Percentiles rank a stretch among this genome's conserved stretches.
Evolutionary conservation across 2,329 filamentous ascomycete genomes (phyloP).

Genomic region (Cladosporium oxysporum): DNA sequence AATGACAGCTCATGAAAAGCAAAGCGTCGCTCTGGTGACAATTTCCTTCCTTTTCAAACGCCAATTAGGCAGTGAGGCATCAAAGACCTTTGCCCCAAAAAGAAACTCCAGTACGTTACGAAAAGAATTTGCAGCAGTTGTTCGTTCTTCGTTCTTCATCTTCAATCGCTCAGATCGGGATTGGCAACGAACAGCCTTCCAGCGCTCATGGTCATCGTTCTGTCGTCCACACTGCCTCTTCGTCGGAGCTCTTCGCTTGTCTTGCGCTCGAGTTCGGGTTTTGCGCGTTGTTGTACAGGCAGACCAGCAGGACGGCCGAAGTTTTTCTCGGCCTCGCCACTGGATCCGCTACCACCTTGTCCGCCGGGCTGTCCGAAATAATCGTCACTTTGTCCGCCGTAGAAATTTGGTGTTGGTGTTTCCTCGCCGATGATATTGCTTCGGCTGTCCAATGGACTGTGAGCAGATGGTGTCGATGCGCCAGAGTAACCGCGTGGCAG

Average conservation of each 20-base stretch:
- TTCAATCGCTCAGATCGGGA: slow-evolving; percentile 63
- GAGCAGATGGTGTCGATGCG: slow-evolving; percentile 18
- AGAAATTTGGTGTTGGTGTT: slow-evolving; percentile 46
- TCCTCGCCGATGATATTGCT: slow-evolving; percentile 46
- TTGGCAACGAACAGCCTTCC: slow-evolving; percentile 83
- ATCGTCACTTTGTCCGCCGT: slow-evolving; percentile 34
- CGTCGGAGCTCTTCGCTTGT: slow-evolving; percentile 71
- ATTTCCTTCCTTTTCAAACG: not conserved
- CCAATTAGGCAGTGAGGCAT: not conserved
- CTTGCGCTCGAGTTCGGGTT: slow-evolving; percentile 56
- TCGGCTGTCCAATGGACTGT: slow-evolving; percentile 42
- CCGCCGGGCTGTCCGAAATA: slow-evolving; percentile 47
- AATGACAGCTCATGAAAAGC: not conserved
- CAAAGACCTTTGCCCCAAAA: not conserved
- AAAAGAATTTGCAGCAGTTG: not conserved
- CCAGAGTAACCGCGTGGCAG: slow-evolving; percentile 46
- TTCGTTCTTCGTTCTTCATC: not conserved
- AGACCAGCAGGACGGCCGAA: slow-evolving; percentile 59
- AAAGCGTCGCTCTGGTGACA: not conserved
- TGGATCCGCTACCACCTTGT: slow-evolving; percentile 45
- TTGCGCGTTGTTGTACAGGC: slow-evolving; percentile 37
- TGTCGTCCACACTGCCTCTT: slow-evolving; percentile 80
- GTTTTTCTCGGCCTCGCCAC: slow-evolving; percentile 52
- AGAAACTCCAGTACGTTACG: not conserved
- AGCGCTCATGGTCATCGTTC: slow-evolving; percentile 69